Evolutionary conservation across 768 basidiomycete species (phyloP), one percentile per base, ranked within the genome.

Genomic region (Lactarius deliciosus): DNA sequence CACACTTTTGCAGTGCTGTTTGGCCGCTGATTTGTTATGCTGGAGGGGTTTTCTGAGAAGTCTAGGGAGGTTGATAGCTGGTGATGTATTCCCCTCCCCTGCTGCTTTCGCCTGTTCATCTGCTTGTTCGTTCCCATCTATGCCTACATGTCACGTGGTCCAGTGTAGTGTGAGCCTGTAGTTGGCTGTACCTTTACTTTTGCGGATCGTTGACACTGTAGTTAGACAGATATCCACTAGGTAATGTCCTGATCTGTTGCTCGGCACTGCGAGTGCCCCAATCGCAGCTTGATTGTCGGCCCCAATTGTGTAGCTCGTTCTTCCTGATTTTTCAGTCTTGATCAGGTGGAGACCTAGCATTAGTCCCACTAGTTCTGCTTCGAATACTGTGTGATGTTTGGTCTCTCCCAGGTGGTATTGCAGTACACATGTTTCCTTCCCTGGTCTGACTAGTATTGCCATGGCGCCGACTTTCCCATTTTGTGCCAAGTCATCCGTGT

Each of bases 401-500:
- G 25, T 9, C 6, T 25, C 18, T 10, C 54, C 54, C 1, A 55
- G 54, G 13, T 55, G 54, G 10, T 25, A 32, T 3, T 55, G 54
- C 5, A 55, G 13, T 18, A 1, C 28, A 0, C 11, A 3, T 10
- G 25, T 15, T 18, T 13, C 25, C 5, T 55, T 25, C 0, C 11
- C 13, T 1, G 5, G 5, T 15, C 54, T 25, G 25, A 55, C 11
- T 18, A 55, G 54, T 0, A 45, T 5, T 5, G 10, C 43, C 20
- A 20, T 8, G 2, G 43, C 43, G 2, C 43, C 20, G 20, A 45
- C 54, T 9, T 55, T 25, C 0, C 54, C 54, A 2, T 15, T 8
- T 2, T 68, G 36, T 0, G 69, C 70, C 0, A 73, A 75, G 0
- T 75, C 70, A 25, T 75, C 73, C 1, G 70, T 57, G 55, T 69